Evolutionary conservation across 345 rosid species (phyloP).

Genomic region (Turnera subulata): DNA sequence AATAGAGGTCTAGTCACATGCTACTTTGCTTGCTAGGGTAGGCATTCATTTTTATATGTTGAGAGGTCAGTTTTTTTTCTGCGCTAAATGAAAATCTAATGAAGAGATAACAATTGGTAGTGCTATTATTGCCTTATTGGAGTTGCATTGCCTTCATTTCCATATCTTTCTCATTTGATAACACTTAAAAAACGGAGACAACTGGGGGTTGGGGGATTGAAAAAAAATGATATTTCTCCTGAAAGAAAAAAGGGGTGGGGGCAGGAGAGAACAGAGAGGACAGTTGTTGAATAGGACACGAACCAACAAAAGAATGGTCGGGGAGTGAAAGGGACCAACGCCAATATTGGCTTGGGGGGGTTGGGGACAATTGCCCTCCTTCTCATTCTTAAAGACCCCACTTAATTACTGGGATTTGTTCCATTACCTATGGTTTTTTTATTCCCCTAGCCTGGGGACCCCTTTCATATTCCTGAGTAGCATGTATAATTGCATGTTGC

Average conservation of each 20-base stretch:
- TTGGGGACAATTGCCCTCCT: neutral
- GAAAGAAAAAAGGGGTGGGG: constrained; percentile 7
- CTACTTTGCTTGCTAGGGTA: too few relatives aligned
- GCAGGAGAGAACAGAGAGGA: neutral
- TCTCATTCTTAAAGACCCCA: constrained; percentile 1
- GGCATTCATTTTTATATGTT: too few relatives aligned
- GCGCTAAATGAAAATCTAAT: too few relatives aligned
- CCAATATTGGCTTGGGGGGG: neutral
- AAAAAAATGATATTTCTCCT: neutral
- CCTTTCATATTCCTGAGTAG: too few relatives aligned
- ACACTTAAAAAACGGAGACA: too few relatives aligned
- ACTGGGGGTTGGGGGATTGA: too few relatives aligned
- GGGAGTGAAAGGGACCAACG: constrained; percentile 12
- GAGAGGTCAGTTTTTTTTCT: too few relatives aligned
- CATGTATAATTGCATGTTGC: too few relatives aligned
- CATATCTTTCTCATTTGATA: constrained; percentile 1
- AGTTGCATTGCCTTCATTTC: too few relatives aligned
- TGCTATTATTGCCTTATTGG: neutral
- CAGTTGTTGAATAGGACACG: neutral
- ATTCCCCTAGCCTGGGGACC: too few relatives aligned
- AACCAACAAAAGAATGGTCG: constrained; percentile 5
- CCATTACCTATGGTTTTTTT: neutral
- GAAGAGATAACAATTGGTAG: neutral
- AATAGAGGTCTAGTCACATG: too few relatives aligned
- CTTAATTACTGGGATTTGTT: neutral